Conservation (phyloP, 2,329 filamentous ascomycete species). For the Colletotrichum tropicicola region DNA sequence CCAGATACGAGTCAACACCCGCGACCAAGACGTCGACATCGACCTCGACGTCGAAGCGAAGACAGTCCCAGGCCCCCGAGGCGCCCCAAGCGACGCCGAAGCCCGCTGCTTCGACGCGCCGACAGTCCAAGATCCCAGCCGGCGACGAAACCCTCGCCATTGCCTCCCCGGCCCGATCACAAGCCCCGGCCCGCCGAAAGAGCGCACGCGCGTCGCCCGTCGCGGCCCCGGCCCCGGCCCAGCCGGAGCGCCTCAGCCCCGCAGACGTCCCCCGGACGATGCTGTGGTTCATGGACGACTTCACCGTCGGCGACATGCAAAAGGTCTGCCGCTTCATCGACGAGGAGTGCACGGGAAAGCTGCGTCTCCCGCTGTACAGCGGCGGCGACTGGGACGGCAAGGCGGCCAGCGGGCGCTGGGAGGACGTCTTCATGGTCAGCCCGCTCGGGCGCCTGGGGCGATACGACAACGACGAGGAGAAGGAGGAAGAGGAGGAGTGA, state of each 20-base stretch:
- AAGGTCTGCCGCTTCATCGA: slow-evolving; percentile 29
- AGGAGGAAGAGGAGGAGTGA: neutral
- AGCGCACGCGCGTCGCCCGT: slow-evolving; percentile 2
- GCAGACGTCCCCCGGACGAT: slow-evolving; percentile 24
- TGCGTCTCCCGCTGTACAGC: slow-evolving; percentile 24
- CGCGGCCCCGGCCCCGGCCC: neutral
- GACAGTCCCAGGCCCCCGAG: neutral
- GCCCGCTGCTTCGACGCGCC: neutral
- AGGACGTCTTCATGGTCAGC: slow-evolving; percentile 28
- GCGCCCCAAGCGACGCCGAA: neutral
- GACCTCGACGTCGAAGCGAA: slow-evolving; percentile 8
- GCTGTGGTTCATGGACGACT: slow-evolving; percentile 30
- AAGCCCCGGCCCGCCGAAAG: neutral
- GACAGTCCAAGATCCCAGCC: neutral
- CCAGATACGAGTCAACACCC: slow-evolving; percentile 12
- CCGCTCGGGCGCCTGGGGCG: slow-evolving; percentile 17
- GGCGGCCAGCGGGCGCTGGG: slow-evolving; percentile 23
- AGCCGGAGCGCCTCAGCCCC: slow-evolving; percentile 4
- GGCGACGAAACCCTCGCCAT: neutral
- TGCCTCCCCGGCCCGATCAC: neutral
- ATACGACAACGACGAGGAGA: slow-evolving; percentile 18
- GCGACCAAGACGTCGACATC: neutral
- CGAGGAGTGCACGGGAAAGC: slow-evolving; percentile 25
- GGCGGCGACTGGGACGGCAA: slow-evolving; percentile 28
- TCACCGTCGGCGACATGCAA: slow-evolving; percentile 27